phyloP scores from a whole-genome alignment of 495 filamentous ascomycete species.

The Corynascus novoguineensis region DNA sequence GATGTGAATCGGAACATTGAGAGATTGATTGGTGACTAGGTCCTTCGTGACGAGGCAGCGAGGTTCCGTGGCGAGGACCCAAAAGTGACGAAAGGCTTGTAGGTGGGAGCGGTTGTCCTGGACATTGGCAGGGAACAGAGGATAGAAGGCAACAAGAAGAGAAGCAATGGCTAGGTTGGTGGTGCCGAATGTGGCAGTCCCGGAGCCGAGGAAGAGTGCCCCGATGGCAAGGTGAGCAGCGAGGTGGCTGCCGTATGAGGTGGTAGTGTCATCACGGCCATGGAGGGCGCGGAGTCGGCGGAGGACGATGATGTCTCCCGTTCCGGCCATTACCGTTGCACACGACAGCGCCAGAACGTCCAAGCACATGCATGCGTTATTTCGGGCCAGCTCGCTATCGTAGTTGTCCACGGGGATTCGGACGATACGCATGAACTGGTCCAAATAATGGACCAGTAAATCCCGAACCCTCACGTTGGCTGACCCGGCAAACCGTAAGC shows the following conservation, averaged over 20 bases:
- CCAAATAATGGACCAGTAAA: constrained; percentile 75
- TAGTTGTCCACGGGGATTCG: constrained; percentile 62
- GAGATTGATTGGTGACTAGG: constrained; percentile 70
- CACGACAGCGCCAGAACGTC: constrained; percentile 74
- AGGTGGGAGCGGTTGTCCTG: constrained; percentile 91
- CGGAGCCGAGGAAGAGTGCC: constrained; percentile 83
- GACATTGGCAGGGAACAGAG: constrained; percentile 79
- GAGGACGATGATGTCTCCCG: constrained; percentile 82
- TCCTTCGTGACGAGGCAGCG: constrained; percentile 84
- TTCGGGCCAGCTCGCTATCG: constrained; percentile 72
- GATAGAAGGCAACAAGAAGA: constrained; percentile 88
- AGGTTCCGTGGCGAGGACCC: constrained; percentile 88
- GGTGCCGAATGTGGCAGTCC: constrained; percentile 86
- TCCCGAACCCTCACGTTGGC: constrained; percentile 66
- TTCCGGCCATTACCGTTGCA: constrained; percentile 92
- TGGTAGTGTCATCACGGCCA: constrained; percentile 77
- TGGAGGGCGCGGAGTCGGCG: constrained; percentile 83
- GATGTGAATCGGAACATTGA: constrained; percentile 61
- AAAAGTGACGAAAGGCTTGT: constrained; percentile 96
- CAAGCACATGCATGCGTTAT: constrained; percentile 83
- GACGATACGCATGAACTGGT: constrained; percentile 78
- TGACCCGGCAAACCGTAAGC: constrained; percentile 82
- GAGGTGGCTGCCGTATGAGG: constrained; percentile 87
- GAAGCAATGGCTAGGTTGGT: constrained; percentile 80
- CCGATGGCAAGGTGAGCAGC: constrained; percentile 90